phyloP scores from a whole-genome alignment of 140 eudicot genomes.

The Oenanthe javanica region DNA sequence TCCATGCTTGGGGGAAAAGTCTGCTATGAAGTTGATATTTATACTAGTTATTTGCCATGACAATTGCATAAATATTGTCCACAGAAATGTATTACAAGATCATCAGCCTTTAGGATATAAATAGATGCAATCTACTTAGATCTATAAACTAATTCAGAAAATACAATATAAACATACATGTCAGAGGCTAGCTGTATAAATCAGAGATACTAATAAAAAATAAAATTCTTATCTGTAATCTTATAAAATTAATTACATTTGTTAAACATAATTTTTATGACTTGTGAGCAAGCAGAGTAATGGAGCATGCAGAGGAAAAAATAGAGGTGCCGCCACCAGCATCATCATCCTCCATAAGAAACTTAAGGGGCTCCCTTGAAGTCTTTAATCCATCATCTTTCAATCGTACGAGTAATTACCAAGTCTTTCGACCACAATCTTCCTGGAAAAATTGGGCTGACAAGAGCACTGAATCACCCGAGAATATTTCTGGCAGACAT shows the following conservation, averaged over 20 bases:
- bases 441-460: conserved; percentile 52
- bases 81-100: neutral
- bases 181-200: no score
- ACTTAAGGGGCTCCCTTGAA: conserved; percentile 81
- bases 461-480: conserved; percentile 9
- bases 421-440: conserved; percentile 41
- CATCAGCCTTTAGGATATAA: neutral
- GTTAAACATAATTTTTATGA: neutral
- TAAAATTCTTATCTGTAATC: no score
- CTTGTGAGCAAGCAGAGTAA: conserved; percentile 23
- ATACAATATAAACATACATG: no score
- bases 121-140: neutral
- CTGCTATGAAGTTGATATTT: neutral
- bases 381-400: conserved; percentile 72
- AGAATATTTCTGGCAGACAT: conserved; percentile 14
- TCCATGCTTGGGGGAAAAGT: neutral
- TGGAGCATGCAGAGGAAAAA: conserved; percentile 26
- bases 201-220: no score
- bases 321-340: conserved; percentile 39
- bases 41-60: neutral
- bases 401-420: conserved; percentile 20
- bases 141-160: neutral
- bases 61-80: neutral
- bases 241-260: neutral
- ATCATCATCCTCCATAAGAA: conserved; percentile 50